Conservation (phyloP, 768 basidiomycete genomes). For the Collybiopsis confluens region DNA sequence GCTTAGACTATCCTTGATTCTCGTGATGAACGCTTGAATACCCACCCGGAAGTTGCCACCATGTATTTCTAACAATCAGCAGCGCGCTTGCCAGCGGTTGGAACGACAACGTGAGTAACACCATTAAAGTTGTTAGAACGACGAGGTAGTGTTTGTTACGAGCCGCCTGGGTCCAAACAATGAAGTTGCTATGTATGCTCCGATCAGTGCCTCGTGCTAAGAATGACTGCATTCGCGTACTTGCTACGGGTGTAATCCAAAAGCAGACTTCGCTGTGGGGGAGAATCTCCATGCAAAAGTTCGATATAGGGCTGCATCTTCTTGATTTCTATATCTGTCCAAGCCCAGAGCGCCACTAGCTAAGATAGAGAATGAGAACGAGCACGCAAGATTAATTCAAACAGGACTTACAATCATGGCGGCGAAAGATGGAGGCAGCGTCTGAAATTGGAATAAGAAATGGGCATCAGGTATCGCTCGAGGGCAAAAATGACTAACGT, state of each 20-base stretch:
- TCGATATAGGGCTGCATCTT: constrained; percentile 61
- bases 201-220: neutral
- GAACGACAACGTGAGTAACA: constrained; percentile 40
- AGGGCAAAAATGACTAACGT: constrained; percentile 31
- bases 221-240: constrained; percentile 22
- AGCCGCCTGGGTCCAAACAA: constrained; percentile 43
- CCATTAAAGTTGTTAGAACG: constrained; percentile 43
- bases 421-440: constrained; percentile 46
- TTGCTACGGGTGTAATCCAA: constrained; percentile 54
- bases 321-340: constrained; percentile 56
- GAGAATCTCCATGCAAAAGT: constrained; percentile 50
- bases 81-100: constrained; percentile 52
- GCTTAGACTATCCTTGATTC: neutral
- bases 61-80: constrained; percentile 43
- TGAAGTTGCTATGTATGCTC: constrained; percentile 32
- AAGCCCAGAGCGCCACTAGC: constrained; percentile 49
- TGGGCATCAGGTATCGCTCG: too few relatives aligned
- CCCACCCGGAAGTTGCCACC: constrained; percentile 37
- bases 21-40: constrained; percentile 6
- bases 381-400: neutral
- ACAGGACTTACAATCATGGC: constrained; percentile 42
- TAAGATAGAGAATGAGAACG: constrained; percentile 10
- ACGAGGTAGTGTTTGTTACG: constrained; percentile 49
- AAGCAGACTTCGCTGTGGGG: constrained; percentile 46
- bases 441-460: constrained; percentile 25